phyloP scores from a whole-genome alignment of 805 yeast genomes.

The Candida dendrica region DNA sequence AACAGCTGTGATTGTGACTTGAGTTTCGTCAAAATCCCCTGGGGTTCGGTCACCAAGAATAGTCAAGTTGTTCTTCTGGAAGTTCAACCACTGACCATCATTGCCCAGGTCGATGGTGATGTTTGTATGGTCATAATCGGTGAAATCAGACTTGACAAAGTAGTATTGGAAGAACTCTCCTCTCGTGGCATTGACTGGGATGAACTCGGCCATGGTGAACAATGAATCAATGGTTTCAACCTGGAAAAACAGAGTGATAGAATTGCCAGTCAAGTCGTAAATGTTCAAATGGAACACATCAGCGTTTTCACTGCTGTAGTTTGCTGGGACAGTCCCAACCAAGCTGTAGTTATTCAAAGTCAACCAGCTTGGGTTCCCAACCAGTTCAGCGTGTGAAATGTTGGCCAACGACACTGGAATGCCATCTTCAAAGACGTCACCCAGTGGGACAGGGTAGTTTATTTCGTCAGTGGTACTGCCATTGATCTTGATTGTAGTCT shows the following conservation, averaged over 20 bases:
- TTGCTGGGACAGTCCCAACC: slow-evolving; percentile 49
- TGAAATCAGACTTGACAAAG: slow-evolving; percentile 48
- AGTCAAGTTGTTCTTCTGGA: slow-evolving; percentile 52
- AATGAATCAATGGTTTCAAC: slow-evolving; percentile 46
- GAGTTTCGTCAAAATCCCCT: slow-evolving; percentile 31
- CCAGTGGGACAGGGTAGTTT: slow-evolving; percentile 51
- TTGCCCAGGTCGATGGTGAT: slow-evolving; percentile 36
- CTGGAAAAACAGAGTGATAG: slow-evolving; percentile 49
- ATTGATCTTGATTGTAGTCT: slow-evolving; percentile 50
- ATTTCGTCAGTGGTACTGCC: slow-evolving; percentile 59
- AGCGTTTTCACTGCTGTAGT: slow-evolving; percentile 27
- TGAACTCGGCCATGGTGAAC: slow-evolving; percentile 46
- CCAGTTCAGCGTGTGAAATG: slow-evolving; percentile 44
- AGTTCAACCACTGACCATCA: slow-evolving; percentile 57
- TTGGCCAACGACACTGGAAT: slow-evolving; percentile 36
- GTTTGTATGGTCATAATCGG: slow-evolving; percentile 42
- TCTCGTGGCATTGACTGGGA: slow-evolving; percentile 61
- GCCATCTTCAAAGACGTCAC: slow-evolving; percentile 62
- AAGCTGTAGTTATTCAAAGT: slow-evolving; percentile 36
- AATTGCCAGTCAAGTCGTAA: slow-evolving; percentile 52
- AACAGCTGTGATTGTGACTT: slow-evolving; percentile 34
- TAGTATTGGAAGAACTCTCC: slow-evolving; percentile 53
- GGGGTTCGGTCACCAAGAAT: slow-evolving; percentile 61
- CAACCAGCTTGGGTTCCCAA: slow-evolving; percentile 57
- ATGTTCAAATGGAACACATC: slow-evolving; percentile 45